phyloP scores from a whole-genome alignment of 495 filamentous ascomycete species.

The Annulohypoxylon maeteangense region DNA sequence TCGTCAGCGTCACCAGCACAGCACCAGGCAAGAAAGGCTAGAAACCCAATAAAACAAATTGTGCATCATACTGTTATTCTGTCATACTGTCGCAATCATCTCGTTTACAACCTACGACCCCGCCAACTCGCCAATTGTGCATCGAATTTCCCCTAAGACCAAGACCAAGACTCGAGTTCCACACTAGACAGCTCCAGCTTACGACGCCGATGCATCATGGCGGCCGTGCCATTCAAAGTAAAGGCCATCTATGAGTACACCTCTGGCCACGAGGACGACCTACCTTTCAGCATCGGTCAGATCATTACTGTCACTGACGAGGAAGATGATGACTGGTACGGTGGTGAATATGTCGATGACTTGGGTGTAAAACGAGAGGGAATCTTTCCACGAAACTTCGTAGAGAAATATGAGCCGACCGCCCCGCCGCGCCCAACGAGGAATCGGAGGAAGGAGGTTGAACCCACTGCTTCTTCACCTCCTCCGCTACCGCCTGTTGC shows the following conservation, averaged over 20 bases:
- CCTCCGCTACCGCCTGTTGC: constrained; percentile 75
- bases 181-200: constrained; percentile 28
- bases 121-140: constrained; percentile 35
- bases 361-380: constrained; percentile 80
- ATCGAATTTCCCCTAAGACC: constrained; percentile 7
- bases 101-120: constrained; percentile 31
- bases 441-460: constrained; percentile 77
- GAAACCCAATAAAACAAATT: constrained; percentile 21
- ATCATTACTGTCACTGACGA: constrained; percentile 91
- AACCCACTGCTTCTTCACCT: constrained; percentile 59
- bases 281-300: constrained; percentile 84
- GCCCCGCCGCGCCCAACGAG: constrained; percentile 87
- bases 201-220: constrained; percentile 66
- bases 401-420: constrained; percentile 91
- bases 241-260: constrained; percentile 93
- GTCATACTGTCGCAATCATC: constrained; percentile 42
- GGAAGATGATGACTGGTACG: constrained; percentile 96
- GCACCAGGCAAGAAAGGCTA: not conserved
- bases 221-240: constrained; percentile 86
- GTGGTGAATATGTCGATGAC: constrained; percentile 85
- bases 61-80: constrained; percentile 13
- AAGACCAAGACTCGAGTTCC: constrained; percentile 13
- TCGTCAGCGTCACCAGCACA: not conserved
- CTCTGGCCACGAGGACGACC: constrained; percentile 93
- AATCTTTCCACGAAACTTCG: constrained; percentile 96